Base-by-base conservation (phyloP, 2,329 filamentous ascomycete species). In the Microcyclospora pomicola region DNA sequence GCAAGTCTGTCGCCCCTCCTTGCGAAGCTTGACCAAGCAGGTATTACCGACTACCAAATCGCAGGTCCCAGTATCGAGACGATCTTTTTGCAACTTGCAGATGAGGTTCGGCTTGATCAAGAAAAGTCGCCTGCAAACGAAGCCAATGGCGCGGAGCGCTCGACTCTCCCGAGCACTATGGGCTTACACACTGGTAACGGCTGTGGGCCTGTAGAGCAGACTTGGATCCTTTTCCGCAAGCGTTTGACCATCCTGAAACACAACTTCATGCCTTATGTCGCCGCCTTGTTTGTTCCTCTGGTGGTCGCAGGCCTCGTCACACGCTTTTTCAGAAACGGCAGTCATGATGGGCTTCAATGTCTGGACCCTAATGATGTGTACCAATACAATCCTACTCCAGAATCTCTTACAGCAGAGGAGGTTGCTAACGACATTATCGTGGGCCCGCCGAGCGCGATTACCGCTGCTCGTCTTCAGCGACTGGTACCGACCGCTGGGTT, bases 61-160 rank as follows among this genome's bases (percentile, higher is more conserved):
- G 80, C 80, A 12, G 83, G 84, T 0, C 86, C 86, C 1, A 92
- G 83, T 0, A 85, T 94, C 34, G 86, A 94, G 56, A 84, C 92
- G 49, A 84, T 92, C 0, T 93, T 94, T 59, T 62, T 94, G 31
- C 77, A 82, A 44, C 69, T 93, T 30, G 83, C 84, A 1, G 82
- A 88, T 53, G 84, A 92, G 82, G 45, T 45, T 32, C 36, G 36
- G 27, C 19, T 7, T 24, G 19, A 24, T 24, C 19, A 24, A 24
- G 15, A 31, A 24, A 35, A 36, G 15, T 19, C 31, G 11, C 34
- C 34, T 30, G 33, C 24, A 15, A 37, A 31, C 15, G 35, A 42
- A 19, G 30, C 27, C 13, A 13, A 29, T 27, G 13, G 34, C 28
- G 12, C 36, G 37, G 6, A n/a, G 6, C 11, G 15, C 13, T 31